Conservation (phyloP, 2,329 filamentous ascomycete genomes). For the Daldinia sp. region DNA sequence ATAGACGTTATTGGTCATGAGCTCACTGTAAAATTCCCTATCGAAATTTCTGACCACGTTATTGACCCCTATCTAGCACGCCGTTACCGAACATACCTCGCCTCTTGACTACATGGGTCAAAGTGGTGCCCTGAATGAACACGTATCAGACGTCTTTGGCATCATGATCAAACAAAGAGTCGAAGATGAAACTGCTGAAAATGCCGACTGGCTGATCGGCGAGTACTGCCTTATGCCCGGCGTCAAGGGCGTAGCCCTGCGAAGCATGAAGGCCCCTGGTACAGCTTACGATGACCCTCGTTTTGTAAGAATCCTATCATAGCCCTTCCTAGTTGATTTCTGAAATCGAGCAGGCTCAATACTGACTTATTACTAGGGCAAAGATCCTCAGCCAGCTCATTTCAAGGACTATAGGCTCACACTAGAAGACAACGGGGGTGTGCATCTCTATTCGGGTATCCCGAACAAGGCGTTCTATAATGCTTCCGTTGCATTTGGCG, state of each 20-base stretch:
- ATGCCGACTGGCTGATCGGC: constrained; percentile 67
- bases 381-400: constrained; percentile 65
- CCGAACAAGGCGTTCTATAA: constrained; percentile 70
- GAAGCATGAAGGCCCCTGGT: constrained; percentile 66
- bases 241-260: constrained; percentile 64
- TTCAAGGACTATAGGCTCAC: constrained; percentile 59
- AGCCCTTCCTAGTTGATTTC: not conserved
- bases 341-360: not conserved
- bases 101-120: constrained; percentile 64
- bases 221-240: constrained; percentile 64
- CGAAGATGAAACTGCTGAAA: constrained; percentile 58
- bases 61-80: constrained; percentile 54
- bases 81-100: constrained; percentile 63
- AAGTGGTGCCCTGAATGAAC: constrained; percentile 68
- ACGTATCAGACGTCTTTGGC: constrained; percentile 68
- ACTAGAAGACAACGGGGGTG: constrained; percentile 63
- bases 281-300: constrained; percentile 65
- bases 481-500: constrained; percentile 60
- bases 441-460: constrained; percentile 68
- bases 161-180: constrained; percentile 68
- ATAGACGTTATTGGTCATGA: constrained; percentile 70
- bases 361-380: constrained; percentile 54
- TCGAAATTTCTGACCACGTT: not conserved
- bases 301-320: constrained; percentile 50
- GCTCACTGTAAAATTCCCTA: constrained; percentile 56